phyloP scores from a whole-genome alignment of 176 grass and related monocot species.

The Pontederia paniculata region DNA sequence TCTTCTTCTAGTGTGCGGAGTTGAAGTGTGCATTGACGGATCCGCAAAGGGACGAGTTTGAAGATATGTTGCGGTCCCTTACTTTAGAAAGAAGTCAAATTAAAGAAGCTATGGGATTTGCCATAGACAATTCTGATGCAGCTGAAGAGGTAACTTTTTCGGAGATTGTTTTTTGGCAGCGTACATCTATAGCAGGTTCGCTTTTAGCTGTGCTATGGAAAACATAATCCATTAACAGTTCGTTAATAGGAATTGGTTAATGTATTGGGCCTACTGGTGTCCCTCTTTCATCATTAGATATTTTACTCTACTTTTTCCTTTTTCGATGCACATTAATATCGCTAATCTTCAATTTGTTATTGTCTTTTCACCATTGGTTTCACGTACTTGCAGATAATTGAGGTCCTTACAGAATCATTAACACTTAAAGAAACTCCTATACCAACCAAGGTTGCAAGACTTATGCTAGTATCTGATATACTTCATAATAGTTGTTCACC shows the following conservation, averaged over 20 bases:
- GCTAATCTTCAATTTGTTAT: background rate
- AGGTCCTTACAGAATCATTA: constrained; percentile 90
- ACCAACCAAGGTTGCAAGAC: constrained; percentile 90
- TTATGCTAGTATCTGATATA: constrained; percentile 96
- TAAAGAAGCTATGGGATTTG: constrained; percentile 94
- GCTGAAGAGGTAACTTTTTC: constrained; percentile 63
- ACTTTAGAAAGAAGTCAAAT: constrained; percentile 92
- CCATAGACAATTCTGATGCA: constrained; percentile 94
- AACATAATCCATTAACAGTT: no score
- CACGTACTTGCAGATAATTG: constrained; percentile 54
- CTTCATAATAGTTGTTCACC: constrained; percentile 96
- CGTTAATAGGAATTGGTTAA: no score
- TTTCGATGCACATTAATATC: no score
- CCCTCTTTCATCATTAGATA: no score
- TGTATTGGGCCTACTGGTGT: no score
- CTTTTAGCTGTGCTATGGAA: no score
- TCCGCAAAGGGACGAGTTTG: constrained; percentile 95
- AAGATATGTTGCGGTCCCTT: constrained; percentile 79
- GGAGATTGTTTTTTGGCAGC: no score
- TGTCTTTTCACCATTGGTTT: background rate
- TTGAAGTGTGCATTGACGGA: constrained; percentile 87
- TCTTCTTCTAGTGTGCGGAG: constrained; percentile 62
- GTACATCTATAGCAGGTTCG: no score
- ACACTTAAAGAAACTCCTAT: constrained; percentile 88
- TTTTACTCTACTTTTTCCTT: no score